Percentiles rank a stretch among this genome's conserved stretches.
Conservation (phyloP, 768 basidiomycete species). For the Boletus pseudopeckii region DNA sequence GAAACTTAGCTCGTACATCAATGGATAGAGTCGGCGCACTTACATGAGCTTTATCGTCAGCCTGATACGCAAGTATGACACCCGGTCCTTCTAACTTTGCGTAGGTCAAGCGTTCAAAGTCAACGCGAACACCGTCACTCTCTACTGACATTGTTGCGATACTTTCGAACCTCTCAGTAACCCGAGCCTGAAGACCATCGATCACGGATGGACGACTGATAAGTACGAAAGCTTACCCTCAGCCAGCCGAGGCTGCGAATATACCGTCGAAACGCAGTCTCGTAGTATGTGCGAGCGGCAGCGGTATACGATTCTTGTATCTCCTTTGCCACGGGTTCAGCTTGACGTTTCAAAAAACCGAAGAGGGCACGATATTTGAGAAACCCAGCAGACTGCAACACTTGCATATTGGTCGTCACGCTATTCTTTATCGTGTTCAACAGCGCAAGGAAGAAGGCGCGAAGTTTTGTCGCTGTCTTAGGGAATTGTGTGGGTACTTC, state of each 20-base stretch:
- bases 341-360: conserved; percentile 81
- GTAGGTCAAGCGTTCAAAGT: conserved; percentile 58
- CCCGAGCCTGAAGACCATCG: conserved; percentile 48
- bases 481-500: neutral
- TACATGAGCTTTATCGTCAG: conserved; percentile 85
- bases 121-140: conserved; percentile 36
- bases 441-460: conserved; percentile 78
- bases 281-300: conserved; percentile 86
- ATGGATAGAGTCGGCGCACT: conserved; percentile 29
- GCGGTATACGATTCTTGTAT: conserved; percentile 83
- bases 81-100: conserved; percentile 77
- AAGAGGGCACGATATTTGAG: conserved; percentile 81
- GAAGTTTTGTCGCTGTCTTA: conserved; percentile 87
- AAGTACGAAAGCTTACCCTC: conserved; percentile 46
- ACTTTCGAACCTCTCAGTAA: conserved; percentile 64
- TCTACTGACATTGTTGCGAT: conserved; percentile 51
- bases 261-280: conserved; percentile 93
- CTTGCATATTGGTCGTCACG: conserved; percentile 89
- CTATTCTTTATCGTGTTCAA: conserved; percentile 79
- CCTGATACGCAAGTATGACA: conserved; percentile 82
- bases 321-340: conserved; percentile 77
- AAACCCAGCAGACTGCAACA: conserved; percentile 84
- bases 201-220: neutral
- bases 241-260: conserved; percentile 75
- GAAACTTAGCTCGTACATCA: conserved; percentile 12